A percentile compares a stretch with the other conserved stretches of the same genome.
These are phyloP conservation scores for Diospyros kaki DNA, from an alignment of 148 eudicot species.

Conservation along the genomic window DNA sequence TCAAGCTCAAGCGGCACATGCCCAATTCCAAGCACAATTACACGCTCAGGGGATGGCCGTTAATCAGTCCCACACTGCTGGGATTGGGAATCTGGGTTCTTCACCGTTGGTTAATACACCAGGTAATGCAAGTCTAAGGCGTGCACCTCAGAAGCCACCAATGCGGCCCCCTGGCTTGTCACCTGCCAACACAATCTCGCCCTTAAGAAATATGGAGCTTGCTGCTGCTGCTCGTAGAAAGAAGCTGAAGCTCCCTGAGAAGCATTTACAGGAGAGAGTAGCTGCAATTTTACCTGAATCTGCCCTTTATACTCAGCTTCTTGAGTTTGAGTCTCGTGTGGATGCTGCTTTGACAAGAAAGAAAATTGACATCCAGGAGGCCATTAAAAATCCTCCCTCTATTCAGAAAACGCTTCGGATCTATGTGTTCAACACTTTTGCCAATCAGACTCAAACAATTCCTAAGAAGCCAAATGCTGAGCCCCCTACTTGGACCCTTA, in stretches of 20 bases:
- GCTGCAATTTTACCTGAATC: constrained; percentile 92
- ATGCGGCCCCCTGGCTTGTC: constrained; percentile 58
- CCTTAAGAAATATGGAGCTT: constrained; percentile 71
- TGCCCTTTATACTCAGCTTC: constrained; percentile 86
- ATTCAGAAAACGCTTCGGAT: constrained; percentile 86
- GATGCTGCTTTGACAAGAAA: constrained; percentile 83
- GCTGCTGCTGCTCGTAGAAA: constrained; percentile 70
- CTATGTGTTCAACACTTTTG: constrained; percentile 83
- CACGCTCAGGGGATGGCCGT: constrained; percentile 66
- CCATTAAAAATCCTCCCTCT: constrained; percentile 71
- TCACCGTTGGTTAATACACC: constrained; percentile 30
- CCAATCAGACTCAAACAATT: constrained; percentile 60
- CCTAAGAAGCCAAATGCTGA: constrained; percentile 77
- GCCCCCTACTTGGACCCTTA: constrained; percentile 88
- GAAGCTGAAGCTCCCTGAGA: constrained; percentile 84
- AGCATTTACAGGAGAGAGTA: constrained; percentile 60
- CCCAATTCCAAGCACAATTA: constrained; percentile 46
- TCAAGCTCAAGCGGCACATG: constrained; percentile 33
- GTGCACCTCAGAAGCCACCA: constrained; percentile 68
- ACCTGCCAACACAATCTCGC: constrained; percentile 41
- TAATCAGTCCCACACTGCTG: constrained; percentile 45
- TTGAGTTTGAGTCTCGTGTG: constrained; percentile 89
- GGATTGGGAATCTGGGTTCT: constrained; percentile 41
- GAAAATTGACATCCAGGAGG: constrained; percentile 91
- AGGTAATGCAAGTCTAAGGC: constrained; percentile 39